A percentile compares a stretch with the other conserved stretches of the same genome.
Evolutionary conservation across 2,329 filamentous ascomycete species (phyloP).

Genomic region (Rhinocladiella similis): DNA sequence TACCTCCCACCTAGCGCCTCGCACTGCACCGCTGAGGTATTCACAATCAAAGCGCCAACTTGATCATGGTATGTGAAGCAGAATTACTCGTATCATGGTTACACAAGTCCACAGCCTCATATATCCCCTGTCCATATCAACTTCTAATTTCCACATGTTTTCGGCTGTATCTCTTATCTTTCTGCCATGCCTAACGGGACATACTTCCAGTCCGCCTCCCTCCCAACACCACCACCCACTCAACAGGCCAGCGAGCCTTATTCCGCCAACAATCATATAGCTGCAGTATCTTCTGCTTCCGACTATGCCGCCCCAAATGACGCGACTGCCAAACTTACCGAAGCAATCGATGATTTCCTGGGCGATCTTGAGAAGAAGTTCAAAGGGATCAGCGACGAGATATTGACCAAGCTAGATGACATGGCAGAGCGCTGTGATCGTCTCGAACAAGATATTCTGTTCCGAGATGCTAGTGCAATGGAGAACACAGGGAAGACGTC

Average conservation of each 20-base stretch:
- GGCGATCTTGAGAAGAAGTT: slow-evolving; percentile 33
- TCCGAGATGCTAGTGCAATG: slow-evolving; percentile 21
- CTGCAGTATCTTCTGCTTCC: neutral
- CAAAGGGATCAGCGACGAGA: slow-evolving; percentile 32
- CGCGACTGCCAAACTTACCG: slow-evolving; percentile 27
- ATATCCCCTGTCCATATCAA: neutral
- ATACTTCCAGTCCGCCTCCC: slow-evolving; percentile 4
- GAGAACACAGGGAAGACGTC: slow-evolving; percentile 10
- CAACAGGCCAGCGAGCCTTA: neutral
- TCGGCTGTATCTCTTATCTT: neutral
- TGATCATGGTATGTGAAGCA: too few species aligned
- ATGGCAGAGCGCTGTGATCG: slow-evolving; percentile 33
- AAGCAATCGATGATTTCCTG: slow-evolving; percentile 33
- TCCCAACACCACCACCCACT: neutral
- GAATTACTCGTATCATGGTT: too few species aligned
- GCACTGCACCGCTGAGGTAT: too few species aligned
- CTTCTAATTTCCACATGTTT: neutral
- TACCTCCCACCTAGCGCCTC: too few species aligned
- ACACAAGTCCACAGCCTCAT: too few species aligned
- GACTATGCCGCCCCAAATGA: slow-evolving; percentile 11
- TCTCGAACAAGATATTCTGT: slow-evolving; percentile 30
- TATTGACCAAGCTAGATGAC: slow-evolving; percentile 31
- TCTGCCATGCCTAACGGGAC: slow-evolving; percentile 7
- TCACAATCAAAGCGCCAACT: too few species aligned
- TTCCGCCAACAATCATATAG: neutral